These are phyloP conservation scores for Pistacia atlantica DNA, from an alignment of 345 rosid genomes.

Conservation along the genomic window DNA sequence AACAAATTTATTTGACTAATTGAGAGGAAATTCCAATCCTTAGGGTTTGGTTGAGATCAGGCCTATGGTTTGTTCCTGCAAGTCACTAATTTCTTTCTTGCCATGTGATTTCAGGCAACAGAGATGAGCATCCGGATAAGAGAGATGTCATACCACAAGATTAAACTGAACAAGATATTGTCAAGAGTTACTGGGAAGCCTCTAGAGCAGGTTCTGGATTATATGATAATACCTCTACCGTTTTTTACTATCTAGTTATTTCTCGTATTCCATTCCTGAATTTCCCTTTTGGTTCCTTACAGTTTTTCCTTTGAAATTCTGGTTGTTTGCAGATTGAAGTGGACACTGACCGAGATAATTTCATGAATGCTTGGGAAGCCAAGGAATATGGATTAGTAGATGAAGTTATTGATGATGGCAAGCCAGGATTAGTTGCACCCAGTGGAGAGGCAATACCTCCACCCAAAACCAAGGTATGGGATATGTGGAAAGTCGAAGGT, in stretches of 20 bases:
- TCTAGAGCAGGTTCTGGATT: constrained; percentile 52
- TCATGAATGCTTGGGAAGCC: constrained; percentile 95
- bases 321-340: constrained; percentile 54
- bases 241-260: not conserved
- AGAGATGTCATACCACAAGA: constrained; percentile 79
- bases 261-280: not conserved
- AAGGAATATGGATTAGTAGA: constrained; percentile 90
- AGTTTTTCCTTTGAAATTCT: not conserved
- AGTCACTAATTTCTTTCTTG: no score
- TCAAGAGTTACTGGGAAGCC: constrained; percentile 85
- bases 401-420: constrained; percentile 85
- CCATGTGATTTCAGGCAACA: constrained; percentile 56
- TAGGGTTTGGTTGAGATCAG: no score
- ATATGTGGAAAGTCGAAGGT: constrained; percentile 73
- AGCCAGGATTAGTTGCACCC: constrained; percentile 92
- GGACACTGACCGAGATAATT: constrained; percentile 82
- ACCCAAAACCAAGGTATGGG: constrained; percentile 70
- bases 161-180: constrained; percentile 76
- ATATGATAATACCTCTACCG: not conserved
- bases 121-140: constrained; percentile 70
- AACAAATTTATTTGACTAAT: not conserved
- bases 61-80: no score
- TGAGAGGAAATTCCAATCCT: not conserved
- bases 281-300: not conserved
- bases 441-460: constrained; percentile 64